phyloP scores from a whole-genome alignment of 2,329 filamentous ascomycete species.

The Fusarium brevicatenulatum region DNA sequence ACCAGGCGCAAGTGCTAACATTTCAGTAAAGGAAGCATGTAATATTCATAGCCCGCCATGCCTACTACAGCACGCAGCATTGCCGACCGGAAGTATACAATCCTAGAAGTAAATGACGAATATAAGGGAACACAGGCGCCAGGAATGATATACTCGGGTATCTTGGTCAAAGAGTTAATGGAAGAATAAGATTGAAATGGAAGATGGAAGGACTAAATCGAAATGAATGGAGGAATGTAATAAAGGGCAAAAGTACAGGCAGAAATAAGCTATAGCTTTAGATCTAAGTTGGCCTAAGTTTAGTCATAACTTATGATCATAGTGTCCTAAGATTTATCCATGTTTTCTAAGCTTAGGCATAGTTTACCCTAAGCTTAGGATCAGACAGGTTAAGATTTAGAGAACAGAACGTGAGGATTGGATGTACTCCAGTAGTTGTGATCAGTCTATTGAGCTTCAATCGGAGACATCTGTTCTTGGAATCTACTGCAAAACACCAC shows the following conservation, averaged over 20 bases:
- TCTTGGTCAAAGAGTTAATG: no score
- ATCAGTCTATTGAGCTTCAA: not conserved
- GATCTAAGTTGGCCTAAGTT: not conserved
- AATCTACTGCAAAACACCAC: not conserved
- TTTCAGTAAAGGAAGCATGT: rapidly evolving
- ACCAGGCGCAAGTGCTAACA: rapidly evolving
- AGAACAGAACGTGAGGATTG: not conserved
- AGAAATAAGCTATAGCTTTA: not conserved
- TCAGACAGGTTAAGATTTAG: not conserved
- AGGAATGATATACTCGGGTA: no score
- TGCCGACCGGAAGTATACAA: no score
- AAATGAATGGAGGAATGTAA: no score
- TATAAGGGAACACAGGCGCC: no score
- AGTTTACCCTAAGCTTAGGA: not conserved
- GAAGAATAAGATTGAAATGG: no score
- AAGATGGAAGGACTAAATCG: no score
- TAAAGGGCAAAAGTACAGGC: no score
- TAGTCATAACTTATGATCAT: not conserved
- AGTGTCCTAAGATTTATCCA: not conserved
- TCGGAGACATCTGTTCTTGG: not conserved
- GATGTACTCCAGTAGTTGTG: not conserved
- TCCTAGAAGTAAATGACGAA: no score
- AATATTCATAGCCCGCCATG: rapidly evolving
- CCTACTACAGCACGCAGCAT: rapidly evolving
- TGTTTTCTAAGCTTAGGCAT: not conserved